These are phyloP conservation scores for Phytophthora capsici DNA, from an alignment of 352 stramenopile species.

Conservation along the genomic window DNA sequence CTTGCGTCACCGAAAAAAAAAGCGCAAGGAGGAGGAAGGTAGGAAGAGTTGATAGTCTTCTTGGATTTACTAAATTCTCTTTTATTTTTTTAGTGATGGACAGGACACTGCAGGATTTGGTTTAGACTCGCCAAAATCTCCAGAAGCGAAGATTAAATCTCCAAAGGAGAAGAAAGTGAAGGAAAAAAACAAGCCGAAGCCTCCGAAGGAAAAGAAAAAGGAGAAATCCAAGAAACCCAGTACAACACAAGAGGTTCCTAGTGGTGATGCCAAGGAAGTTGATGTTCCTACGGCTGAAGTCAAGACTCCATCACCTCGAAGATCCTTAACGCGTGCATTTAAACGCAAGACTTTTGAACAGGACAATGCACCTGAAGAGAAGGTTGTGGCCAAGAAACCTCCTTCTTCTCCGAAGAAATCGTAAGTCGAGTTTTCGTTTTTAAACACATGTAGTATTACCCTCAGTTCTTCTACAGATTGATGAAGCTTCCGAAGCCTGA, in stretches of 20 bases:
- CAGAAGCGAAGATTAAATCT: background rate
- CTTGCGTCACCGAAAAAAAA: constrained; percentile 47
- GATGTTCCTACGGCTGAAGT: constrained; percentile 5
- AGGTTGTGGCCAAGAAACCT: constrained; percentile 22
- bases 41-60: background rate
- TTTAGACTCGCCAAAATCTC: background rate
- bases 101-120: constrained; percentile 6
- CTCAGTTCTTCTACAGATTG: constrained; percentile 17
- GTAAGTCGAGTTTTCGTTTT: background rate
- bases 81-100: constrained; percentile 4
- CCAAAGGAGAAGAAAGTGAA: constrained; percentile 22
- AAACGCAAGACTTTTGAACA: constrained; percentile 19
- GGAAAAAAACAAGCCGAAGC: constrained; percentile 9
- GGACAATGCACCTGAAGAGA: constrained; percentile 21
- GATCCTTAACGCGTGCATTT: constrained; percentile 20
- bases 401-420: constrained; percentile 31
- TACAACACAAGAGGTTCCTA: background rate
- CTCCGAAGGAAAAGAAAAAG: constrained; percentile 31
- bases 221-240: constrained; percentile 27
- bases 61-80: background rate
- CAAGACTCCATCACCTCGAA: constrained; percentile 21
- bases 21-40: background rate
- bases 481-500: constrained; percentile 38
- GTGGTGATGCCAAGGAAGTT: constrained; percentile 14
- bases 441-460: too few species aligned